Evolutionary conservation across 768 basidiomycete species (phyloP).

Genomic region (Phaffia australis): DNA sequence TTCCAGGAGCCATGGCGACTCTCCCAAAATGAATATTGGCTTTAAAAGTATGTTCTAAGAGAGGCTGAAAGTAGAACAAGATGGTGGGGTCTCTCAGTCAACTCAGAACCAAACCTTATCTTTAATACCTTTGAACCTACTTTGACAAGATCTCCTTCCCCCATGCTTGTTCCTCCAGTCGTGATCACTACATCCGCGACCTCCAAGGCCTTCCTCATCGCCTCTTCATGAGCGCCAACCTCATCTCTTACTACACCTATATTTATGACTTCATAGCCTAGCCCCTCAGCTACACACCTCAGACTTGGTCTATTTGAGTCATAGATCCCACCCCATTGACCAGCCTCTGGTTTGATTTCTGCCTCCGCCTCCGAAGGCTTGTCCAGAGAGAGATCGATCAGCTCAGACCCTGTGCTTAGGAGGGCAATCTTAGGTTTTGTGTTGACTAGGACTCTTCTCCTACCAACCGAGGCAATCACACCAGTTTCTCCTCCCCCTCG

Average conservation of each 20-base stretch:
- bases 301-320: conserved; percentile 81
- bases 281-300: conserved; percentile 53
- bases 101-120: neutral
- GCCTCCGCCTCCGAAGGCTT: too few relatives aligned
- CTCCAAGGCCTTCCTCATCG: conserved; percentile 50
- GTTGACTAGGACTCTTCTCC: conserved; percentile 55
- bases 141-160: conserved; percentile 71
- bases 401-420: conserved; percentile 77
- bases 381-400: conserved; percentile 47
- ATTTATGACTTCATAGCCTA: conserved; percentile 69
- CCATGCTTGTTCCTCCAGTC: conserved; percentile 89
- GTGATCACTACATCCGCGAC: conserved; percentile 65
- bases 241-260: conserved; percentile 67
- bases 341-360: conserved; percentile 29
- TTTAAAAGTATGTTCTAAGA: conserved; percentile 65
- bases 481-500: conserved; percentile 72
- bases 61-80: conserved; percentile 41
- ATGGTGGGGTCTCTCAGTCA: neutral
- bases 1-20: conserved; percentile 61
- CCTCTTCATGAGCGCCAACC: conserved; percentile 42
- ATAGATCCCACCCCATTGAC: conserved; percentile 60
- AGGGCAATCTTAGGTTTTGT: conserved; percentile 66
- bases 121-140: neutral
- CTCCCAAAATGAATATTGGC: conserved; percentile 78
- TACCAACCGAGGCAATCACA: conserved; percentile 66